Percentiles rank a stretch among this genome's conserved stretches.
Conservation (phyloP, 2,329 filamentous ascomycete genomes). For the Ophiostoma pallidulum region DNA sequence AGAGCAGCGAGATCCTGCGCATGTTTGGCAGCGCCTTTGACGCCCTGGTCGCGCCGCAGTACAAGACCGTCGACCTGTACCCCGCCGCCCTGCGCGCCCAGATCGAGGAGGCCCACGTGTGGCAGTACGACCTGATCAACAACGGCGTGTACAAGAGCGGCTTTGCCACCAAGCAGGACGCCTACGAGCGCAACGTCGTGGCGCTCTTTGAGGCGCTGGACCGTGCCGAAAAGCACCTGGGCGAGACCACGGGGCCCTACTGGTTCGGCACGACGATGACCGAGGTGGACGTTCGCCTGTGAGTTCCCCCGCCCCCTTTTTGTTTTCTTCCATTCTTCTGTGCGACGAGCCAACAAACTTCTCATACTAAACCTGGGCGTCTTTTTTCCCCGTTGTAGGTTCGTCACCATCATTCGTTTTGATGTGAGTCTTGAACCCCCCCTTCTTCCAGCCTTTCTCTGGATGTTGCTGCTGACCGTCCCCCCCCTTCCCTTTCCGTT, state of each 20-base stretch:
- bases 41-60: slow-evolving; percentile 50
- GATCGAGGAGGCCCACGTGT: slow-evolving; percentile 71
- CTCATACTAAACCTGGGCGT: too few relatives aligned
- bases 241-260: slow-evolving; percentile 45
- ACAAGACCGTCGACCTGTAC: slow-evolving; percentile 55
- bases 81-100: slow-evolving; percentile 51
- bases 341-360: too few relatives aligned
- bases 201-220: slow-evolving; percentile 70
- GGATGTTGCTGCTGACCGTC: neutral
- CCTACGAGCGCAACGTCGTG: slow-evolving; percentile 66
- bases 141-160: slow-evolving; percentile 68
- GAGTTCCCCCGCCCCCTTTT: slow-evolving; percentile 20
- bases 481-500: too few relatives aligned
- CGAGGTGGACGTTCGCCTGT: slow-evolving; percentile 71
- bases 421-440: slow-evolving; percentile 34
- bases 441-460: neutral
- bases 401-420: slow-evolving; percentile 62
- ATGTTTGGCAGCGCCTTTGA: slow-evolving; percentile 84
- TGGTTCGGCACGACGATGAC: slow-evolving; percentile 69
- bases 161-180: slow-evolving; percentile 74
- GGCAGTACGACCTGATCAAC: slow-evolving; percentile 69
- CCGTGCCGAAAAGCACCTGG: slow-evolving; percentile 62
- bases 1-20: slow-evolving; percentile 84
- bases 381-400: slow-evolving; percentile 29
- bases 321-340: too few relatives aligned